A percentile compares a stretch with the other conserved stretches of the same genome.
phyloP scores from a whole-genome alignment of 2,329 filamentous ascomycete species.

The Amphichorda felina region DNA sequence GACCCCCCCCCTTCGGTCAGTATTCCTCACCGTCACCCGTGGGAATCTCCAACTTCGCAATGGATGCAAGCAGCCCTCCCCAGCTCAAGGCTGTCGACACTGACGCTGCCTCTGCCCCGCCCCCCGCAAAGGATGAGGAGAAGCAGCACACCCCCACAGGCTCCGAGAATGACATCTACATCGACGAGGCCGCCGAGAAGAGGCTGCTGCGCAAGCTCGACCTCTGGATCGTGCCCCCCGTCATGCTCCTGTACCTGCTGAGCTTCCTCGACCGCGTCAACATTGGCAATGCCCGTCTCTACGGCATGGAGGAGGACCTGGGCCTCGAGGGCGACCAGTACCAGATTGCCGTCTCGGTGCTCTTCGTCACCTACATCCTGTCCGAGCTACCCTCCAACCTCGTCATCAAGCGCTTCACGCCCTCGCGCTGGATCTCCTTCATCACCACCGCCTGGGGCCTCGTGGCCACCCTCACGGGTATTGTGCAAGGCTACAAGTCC shows the following conservation, averaged over 20 bases:
- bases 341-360: constrained; percentile 25
- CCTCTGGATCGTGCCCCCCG: constrained; percentile 47
- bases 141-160: background rate
- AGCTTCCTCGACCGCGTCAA: constrained; percentile 18
- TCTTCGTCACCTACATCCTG: constrained; percentile 23
- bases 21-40: no score
- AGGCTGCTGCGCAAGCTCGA: constrained; percentile 47
- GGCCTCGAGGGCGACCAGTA: constrained; percentile 44
- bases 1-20: no score
- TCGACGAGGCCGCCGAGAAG: constrained; percentile 17
- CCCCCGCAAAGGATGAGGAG: background rate
- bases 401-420: constrained; percentile 24
- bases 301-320: constrained; percentile 49
- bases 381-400: constrained; percentile 29
- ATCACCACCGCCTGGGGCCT: constrained; percentile 7
- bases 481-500: constrained; percentile 24
- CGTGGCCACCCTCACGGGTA: constrained; percentile 30
- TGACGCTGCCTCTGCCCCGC: background rate
- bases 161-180: constrained; percentile 10
- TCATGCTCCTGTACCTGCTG: constrained; percentile 47
- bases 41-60: no score
- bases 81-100: background rate
- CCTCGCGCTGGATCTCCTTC: constrained; percentile 12
- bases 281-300: constrained; percentile 49
- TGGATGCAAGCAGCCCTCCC: no score